Evolutionary conservation across 2,329 filamentous ascomycete genomes (phyloP), one percentile per base, ranked within the genome.

Genomic region (Penicillium freii): DNA sequence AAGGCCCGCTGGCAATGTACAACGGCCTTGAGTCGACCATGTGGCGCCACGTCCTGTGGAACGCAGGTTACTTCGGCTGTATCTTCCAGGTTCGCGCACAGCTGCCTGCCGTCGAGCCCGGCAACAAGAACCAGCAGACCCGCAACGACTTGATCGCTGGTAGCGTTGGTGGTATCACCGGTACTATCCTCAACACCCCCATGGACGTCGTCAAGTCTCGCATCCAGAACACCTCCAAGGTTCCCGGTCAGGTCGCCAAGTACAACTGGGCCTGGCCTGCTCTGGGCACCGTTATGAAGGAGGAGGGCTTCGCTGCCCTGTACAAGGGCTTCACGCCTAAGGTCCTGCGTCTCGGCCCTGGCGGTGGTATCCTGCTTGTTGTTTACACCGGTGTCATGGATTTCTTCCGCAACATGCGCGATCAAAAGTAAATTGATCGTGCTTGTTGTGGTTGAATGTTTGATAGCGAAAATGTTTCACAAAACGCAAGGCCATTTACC

Each of bases 271-370:
- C 94, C 33, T 96, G 88, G 85, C 90, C 91, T 46, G 87, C 91
- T 23, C 81, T 97, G 50, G 87, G 84, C 56, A 94, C 90, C 8
- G 91, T 99, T 59, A 87, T 91, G 78, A 91, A 86, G 78, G 94
- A 99, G 79, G 94, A 99, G 78, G 94, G 94, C 5, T 93, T 96
- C 73, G 78, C 77, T 47, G 94, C 94, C 39, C 81, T 99, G 59
- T 99, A 99, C 84, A 99, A 97, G 84, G 94, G 94, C 17, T 99
- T 99, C 83, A 72, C 94, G 62, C 94, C 94, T 66, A 99, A 99
- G 85, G 94, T 97, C 36, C 81, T 96, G 62, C 81, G 90, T 78
- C 74, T 89, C 63, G 86, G 88, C 60, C 89, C 89, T 29, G 88
- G 85, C 67, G 85, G 85, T 72, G 85, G 85, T 79, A 87, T 81